Evolutionary conservation across 2,329 filamentous ascomycete species (phyloP), one percentile per base, ranked within the genome.

Genomic region (Rhynchosporium graminicola): DNA sequence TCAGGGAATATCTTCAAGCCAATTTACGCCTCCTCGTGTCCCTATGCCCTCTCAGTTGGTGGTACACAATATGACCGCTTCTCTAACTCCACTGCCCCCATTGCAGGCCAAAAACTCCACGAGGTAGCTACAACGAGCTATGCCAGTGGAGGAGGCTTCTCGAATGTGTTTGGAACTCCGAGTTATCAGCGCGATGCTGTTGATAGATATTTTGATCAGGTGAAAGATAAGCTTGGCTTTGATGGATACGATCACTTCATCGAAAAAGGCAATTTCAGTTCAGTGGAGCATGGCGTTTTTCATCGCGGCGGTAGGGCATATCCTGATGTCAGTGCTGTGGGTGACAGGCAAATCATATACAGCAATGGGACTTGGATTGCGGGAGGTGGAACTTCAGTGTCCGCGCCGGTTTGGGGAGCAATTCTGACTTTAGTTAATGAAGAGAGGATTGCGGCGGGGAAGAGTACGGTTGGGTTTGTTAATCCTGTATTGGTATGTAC

Each of bases 1-100:
- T 71, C 75, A 0, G 67, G 70, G 29, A 75, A 75, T 42, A 78
- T 81, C 40, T 83, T 82, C 72, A 77, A 78, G 51, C 79, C 80
- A 0, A 74, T 77, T 48, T 82, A 79, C 65, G 78, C 80, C n/a
- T 75, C 76, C 1, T 76, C 75, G 29, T 84, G 81, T 60, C 81
- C 82, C 0, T 84, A 80, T 66, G 76, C 82, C 28, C 77, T 79
- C 0, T 73, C 77, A 3, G 78, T 82, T 2, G 80, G 80, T 8
- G 65, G 63, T 57, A 70, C 68, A 54, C 65, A 70, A 48, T 68
- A 65, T 67, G 67, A 69, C 43, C 60, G 62, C 15, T 67, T 66
- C 55, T 36, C 62, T 33, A 36, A 45, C 33, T 73, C 66, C 3
- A 70, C 67, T 12, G 65, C 72, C 57, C 70, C 73, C 7, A 45